These are phyloP conservation scores for Rhododendron simsii DNA, from an alignment of 148 eudicot genomes.

Conservation along the genomic window DNA sequence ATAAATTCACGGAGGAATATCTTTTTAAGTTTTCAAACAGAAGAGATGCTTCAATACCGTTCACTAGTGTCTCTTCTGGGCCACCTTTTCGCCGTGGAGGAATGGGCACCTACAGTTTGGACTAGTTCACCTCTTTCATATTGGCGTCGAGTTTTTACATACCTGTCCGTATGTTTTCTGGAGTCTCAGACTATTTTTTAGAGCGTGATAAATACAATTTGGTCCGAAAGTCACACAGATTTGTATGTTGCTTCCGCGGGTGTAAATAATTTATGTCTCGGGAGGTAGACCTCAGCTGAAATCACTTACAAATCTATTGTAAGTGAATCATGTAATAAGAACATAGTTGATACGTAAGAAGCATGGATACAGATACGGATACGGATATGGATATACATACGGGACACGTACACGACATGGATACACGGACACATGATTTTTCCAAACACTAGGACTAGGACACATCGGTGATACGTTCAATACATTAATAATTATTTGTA, in stretches of 20 bases:
- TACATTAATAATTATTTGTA: no score
- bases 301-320: neutral
- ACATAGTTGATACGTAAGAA: neutral
- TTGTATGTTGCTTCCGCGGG: neutral
- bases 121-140: neutral
- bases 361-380: no score
- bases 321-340: neutral
- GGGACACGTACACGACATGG: no score
- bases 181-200: neutral
- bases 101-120: neutral
- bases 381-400: no score
- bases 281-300: neutral
- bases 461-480: no score
- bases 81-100: neutral
- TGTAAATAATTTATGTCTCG: neutral
- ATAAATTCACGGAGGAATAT: neutral
- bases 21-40: neutral
- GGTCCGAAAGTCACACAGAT: neutral
- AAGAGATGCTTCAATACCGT: neutral
- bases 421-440: no score
- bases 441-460: no score
- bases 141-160: neutral
- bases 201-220: neutral
- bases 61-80: neutral
- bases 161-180: neutral